These are phyloP conservation scores for Mucor irregularis DNA, from an alignment of 371 early-diverging fungal genomes.

Conservation along the genomic window DNA sequence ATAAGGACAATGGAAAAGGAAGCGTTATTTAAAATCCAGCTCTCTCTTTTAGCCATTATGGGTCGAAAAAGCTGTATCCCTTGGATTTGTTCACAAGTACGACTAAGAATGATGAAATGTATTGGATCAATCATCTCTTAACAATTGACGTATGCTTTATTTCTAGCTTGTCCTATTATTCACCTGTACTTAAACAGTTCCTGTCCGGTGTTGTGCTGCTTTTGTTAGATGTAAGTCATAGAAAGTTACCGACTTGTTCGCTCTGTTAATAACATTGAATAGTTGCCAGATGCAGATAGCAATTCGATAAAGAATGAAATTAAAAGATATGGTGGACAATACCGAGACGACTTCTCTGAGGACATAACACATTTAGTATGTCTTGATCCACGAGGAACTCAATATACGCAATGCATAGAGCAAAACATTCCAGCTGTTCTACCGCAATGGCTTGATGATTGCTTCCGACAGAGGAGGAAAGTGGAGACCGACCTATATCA, in stretches of 20 bases:
- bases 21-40: not conserved
- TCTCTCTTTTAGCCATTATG: slow-evolving; percentile 42
- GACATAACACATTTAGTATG: slow-evolving; percentile 68
- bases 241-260: not conserved
- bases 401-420: slow-evolving; percentile 52
- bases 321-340: slow-evolving; percentile 61
- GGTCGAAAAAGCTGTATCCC: slow-evolving; percentile 27
- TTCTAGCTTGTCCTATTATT: slow-evolving; percentile 49
- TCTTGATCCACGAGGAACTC: slow-evolving; percentile 39
- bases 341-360: slow-evolving; percentile 30
- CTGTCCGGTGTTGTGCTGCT: slow-evolving; percentile 61
- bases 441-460: slow-evolving; percentile 82
- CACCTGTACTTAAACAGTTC: slow-evolving; percentile 47
- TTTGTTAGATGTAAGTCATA: slow-evolving; percentile 37
- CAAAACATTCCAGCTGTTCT: slow-evolving; percentile 62
- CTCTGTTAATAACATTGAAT: not conserved
- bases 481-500: not conserved
- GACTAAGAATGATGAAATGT: not conserved
- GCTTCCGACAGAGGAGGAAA: slow-evolving; percentile 49
- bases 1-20: too few relatives aligned
- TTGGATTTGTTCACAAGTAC: slow-evolving; percentile 45
- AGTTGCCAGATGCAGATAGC: slow-evolving; percentile 51
- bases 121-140: too few relatives aligned
- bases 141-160: not conserved
- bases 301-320: slow-evolving; percentile 51